Evolutionary conservation across 2,329 filamentous ascomycete species (phyloP), one percentile per base, ranked within the genome.

Genomic region (Colletotrichum zoysiae): DNA sequence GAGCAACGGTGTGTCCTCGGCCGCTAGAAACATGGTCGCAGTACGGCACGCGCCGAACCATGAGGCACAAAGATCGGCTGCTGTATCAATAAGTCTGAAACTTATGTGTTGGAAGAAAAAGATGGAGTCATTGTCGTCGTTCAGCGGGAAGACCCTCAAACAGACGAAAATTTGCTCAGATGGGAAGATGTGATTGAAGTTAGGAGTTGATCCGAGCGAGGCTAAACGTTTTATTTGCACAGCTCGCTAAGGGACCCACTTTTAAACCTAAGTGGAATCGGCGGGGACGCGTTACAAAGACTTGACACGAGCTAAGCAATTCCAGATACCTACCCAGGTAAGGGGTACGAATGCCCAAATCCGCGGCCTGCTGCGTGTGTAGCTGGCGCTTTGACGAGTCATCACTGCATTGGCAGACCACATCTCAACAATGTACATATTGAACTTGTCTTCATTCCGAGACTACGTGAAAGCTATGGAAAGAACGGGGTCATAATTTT

Each of bases 1-100:
- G 66, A 96, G 85, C 73, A 88, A 82, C 67, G 87, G 83, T 80
- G 86, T 84, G 80, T 92, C 88, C 76, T 87, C 86, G 77, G 91
- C 89, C 56, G 86, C 81, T 77, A 92, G 91, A 76, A 92, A 78
- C 89, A 91, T 92, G 67, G 76, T 82, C 74, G 66, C 64, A 30
- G n/a, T 50, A 33, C 11, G 62, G 57, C 55, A 62, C 63, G 40
- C 46, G 56, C 55, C 44, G 11, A 38, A 56, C 58, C 50, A 51
- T 64, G 40, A 44, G n/a, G 18, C 20, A 20, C 12, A 8, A 30
- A 26, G 11, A 56, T 30, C 8, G 12, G 20, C 20, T 60, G 66
- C 20, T 59, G 70, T 70, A 72, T 70, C 59, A 65, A 65, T 69
- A 69, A 69, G 59, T 50, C 14, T 56, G 60, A 72, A 69, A 70